Conservation (phyloP, 169 alveolate genomes). For the Nephromyces sp. region DNA sequence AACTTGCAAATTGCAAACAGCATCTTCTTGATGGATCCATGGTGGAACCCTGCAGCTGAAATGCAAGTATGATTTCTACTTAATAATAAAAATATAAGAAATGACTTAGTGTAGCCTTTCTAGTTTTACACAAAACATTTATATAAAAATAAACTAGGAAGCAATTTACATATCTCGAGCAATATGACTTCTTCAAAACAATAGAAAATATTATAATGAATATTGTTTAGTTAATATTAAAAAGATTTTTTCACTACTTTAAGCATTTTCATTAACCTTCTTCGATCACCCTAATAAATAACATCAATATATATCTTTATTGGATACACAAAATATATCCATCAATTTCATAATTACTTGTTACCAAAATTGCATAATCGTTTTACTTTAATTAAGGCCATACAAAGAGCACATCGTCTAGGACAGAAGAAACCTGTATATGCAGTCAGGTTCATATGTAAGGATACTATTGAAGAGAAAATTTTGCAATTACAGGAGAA, state of each 20-base stretch:
- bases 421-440: conserved; percentile 88
- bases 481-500: conserved; percentile 82
- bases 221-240: no score
- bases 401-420: conserved; percentile 90
- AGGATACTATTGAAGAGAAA: conserved; percentile 91
- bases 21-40: conserved; percentile 90
- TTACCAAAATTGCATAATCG: neutral
- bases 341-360: neutral
- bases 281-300: no score
- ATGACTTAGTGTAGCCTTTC: neutral
- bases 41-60: conserved; percentile 99
- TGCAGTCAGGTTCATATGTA: conserved; percentile 83
- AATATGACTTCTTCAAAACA: no score
- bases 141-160: no score
- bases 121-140: no score
- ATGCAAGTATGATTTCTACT: conserved; percentile 64
- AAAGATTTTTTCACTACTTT: no score
- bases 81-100: neutral
- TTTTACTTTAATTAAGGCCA: conserved; percentile 65
- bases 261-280: no score
- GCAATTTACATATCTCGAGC: no score
- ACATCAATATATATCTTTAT: neutral
- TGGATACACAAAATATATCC: neutral
- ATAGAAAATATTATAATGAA: no score
- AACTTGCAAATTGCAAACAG: conserved; percentile 91